Conservation (phyloP, 2,329 filamentous ascomycete genomes). For the Alternaria dauci region DNA sequence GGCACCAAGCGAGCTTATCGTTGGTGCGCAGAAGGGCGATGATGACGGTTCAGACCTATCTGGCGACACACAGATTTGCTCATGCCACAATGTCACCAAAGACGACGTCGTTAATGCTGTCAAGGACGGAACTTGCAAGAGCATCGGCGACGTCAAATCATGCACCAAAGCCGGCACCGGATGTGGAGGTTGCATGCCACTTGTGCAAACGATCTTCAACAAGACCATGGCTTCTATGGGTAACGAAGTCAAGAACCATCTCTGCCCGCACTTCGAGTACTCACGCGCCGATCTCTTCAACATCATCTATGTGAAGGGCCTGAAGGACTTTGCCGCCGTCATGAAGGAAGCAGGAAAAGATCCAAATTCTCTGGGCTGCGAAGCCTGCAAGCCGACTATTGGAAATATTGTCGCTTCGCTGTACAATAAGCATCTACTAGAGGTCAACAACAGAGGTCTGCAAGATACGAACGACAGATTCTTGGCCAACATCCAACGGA, state of each 20-base stretch:
- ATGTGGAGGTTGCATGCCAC: constrained; percentile 88
- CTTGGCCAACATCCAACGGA: constrained; percentile 87
- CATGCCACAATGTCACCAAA: constrained; percentile 91
- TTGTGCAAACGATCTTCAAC: constrained; percentile 90
- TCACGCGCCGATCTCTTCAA: constrained; percentile 90
- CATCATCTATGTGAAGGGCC: constrained; percentile 81
- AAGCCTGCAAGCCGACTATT: constrained; percentile 84
- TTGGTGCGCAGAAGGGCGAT: constrained; percentile 76
- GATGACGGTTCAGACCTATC: constrained; percentile 81
- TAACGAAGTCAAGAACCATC: constrained; percentile 83
- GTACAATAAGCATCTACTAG: constrained; percentile 85
- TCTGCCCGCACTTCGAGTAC: constrained; percentile 85
- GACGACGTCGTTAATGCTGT: constrained; percentile 76
- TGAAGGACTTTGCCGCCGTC: constrained; percentile 75
- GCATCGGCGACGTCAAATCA: constrained; percentile 81
- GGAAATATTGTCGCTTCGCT: constrained; percentile 82
- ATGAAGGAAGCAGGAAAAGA: constrained; percentile 82
- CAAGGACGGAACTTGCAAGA: constrained; percentile 82
- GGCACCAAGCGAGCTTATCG: constrained; percentile 81
- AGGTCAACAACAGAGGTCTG: constrained; percentile 72
- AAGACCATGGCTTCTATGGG: constrained; percentile 86
- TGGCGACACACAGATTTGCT: constrained; percentile 89
- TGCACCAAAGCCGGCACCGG: constrained; percentile 93
- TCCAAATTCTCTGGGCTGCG: constrained; percentile 77
- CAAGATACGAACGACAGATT: constrained; percentile 93